Base-by-base conservation (phyloP, 108 stramenopile genomes). In the Skeletonema tropicum region DNA sequence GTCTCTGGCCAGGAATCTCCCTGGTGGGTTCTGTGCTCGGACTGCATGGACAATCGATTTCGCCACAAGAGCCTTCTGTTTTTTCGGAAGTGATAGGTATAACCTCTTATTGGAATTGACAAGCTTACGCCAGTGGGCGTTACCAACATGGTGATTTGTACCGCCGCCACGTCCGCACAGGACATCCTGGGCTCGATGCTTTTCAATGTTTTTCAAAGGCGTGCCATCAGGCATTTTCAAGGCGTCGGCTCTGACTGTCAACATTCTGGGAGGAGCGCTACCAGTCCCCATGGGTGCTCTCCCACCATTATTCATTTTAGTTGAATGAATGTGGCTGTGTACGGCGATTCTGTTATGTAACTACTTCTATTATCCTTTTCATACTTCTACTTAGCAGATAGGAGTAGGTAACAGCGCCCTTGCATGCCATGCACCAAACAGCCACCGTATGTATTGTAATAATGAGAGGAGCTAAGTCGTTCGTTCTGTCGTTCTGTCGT, bases 31-130 rank as follows among this genome's bases (percentile, higher is more conserved):
- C 66, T 89, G 88, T 64, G 80, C 76, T 15, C 86, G 87, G 38
- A 90, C 83, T 19, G 87, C 89, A 19, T 85, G 79, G 9, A 90
- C 90, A 33, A 92, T 89, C 32, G 83, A 85, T 64, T 76, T 64
- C 13, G 85, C 83, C n/a, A 92, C 73, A 29, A 92, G 73, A 80
- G 82, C 81, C 63, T 92, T 92, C 69, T 92, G 91, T 35, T 82
- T 85, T 58, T 89, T 92, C 66, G 91, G 91, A 5, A 92, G 79
- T 10, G 84, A 74, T 30, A 92, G 55, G 62, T 92, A 92, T 15
- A 92, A 70, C 33, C 88, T 82, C 68, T 92, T 92, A 82, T 92
- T 92, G 42, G 91, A 76, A 6, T 84, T 83, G 10, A 92, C 91
- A 52, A 92, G 72, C 70, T 75, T 75, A 29, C 88, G 75, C 91